A percentile compares a stretch with the other conserved stretches of the same genome.
These are phyloP conservation scores for Fusarium sororula DNA, from an alignment of 2,329 filamentous ascomycete genomes.

Conservation along the genomic window DNA sequence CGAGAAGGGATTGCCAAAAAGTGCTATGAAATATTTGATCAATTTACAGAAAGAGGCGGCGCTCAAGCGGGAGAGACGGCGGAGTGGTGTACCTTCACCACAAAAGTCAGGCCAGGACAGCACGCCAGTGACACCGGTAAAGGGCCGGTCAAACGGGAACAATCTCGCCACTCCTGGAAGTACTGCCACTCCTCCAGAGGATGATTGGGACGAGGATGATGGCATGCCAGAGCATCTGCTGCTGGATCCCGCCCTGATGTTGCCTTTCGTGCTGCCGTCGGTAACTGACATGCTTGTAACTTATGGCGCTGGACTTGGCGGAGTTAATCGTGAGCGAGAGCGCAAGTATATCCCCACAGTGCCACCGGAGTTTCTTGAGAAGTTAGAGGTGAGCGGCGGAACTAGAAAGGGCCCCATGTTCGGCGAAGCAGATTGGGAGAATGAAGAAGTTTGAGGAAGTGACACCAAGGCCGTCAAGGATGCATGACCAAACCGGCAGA, in stretches of 20 bases:
- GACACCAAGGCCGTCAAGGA: conserved; percentile 6
- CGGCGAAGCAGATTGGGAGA: conserved; percentile 72
- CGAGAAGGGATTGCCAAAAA: conserved; percentile 90
- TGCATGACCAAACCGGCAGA: neutral
- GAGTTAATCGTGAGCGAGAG: conserved; percentile 88
- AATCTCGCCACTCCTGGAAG: conserved; percentile 55
- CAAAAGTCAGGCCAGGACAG: conserved; percentile 49
- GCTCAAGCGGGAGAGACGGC: conserved; percentile 63
- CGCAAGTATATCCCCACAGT: conserved; percentile 96
- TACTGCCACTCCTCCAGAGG: conserved; percentile 49
- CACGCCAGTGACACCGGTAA: conserved; percentile 57
- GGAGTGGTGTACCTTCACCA: conserved; percentile 58
- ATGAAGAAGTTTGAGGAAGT: conserved; percentile 63
- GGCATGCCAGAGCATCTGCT: conserved; percentile 79
- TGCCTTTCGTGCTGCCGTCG: conserved; percentile 94
- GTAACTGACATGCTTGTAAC: conserved; percentile 97
- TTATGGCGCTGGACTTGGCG: conserved; percentile 94
- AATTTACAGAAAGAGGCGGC: conserved; percentile 80
- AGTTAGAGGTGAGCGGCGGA: conserved; percentile 72
- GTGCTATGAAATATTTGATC: conserved; percentile 84
- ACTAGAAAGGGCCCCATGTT: conserved; percentile 65
- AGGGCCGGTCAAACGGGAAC: conserved; percentile 53
- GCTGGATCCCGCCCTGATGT: conserved; percentile 87
- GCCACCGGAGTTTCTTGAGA: conserved; percentile 90
- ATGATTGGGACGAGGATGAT: conserved; percentile 63